Percentiles rank a stretch among this genome's conserved stretches.
phyloP scores from a whole-genome alignment of 495 filamentous ascomycete species.

The Zalerion maritima region DNA sequence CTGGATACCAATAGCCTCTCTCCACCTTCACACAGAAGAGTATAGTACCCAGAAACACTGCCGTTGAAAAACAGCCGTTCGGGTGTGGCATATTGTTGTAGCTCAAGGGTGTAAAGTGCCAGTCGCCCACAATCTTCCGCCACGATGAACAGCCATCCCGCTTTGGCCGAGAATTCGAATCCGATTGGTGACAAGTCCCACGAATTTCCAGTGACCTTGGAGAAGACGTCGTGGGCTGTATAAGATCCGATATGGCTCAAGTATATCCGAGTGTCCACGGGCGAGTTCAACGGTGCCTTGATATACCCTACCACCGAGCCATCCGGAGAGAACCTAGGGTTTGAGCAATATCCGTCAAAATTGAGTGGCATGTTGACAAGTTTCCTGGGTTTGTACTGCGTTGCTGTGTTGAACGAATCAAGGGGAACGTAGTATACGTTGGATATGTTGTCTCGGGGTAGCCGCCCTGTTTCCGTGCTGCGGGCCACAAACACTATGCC shows the following conservation, averaged over 20 bases:
- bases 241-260: conserved; percentile 7
- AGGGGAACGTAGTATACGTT: conserved; percentile 14
- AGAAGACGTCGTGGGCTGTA: conserved; percentile 11
- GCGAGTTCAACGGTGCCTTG: not conserved
- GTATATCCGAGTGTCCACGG: conserved; percentile 5
- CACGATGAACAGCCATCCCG: conserved; percentile 9
- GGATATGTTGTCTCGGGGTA: too few relatives aligned
- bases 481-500: conserved; percentile 12
- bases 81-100: conserved; percentile 9
- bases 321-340: conserved; percentile 15
- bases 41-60: conserved; percentile 6
- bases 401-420: conserved; percentile 8
- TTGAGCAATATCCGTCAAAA: conserved; percentile 1
- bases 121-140: conserved; percentile 12
- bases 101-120: conserved; percentile 11
- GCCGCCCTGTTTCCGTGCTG: conserved; percentile 6
- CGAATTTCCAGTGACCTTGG: conserved; percentile 6
- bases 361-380: conserved; percentile 5
- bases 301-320: conserved; percentile 12
- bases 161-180: conserved; percentile 11
- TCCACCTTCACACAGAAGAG: conserved; percentile 5
- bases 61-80: conserved; percentile 7
- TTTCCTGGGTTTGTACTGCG: conserved; percentile 4
- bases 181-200: conserved; percentile 7
- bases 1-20: conserved; percentile 9